Percentiles rank a stretch among this genome's conserved stretches.
phyloP scores from a whole-genome alignment of 257 asterid species.

The Leonotis leonurus region DNA sequence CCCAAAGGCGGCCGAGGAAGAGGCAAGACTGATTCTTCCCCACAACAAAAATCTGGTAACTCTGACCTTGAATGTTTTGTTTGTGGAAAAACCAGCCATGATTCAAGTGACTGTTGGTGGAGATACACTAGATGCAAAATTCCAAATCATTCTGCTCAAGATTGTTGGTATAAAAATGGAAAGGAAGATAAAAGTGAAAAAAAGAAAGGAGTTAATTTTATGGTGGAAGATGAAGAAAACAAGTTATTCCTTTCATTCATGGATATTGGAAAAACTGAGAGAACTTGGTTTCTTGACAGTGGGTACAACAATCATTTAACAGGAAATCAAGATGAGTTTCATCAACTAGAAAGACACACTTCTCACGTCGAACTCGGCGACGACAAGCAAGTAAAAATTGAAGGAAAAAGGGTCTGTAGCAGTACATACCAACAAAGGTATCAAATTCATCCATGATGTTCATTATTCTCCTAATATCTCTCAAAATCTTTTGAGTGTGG shows the following conservation, averaged over 20 bases:
- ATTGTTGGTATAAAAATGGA: background rate
- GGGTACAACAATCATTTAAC: no score
- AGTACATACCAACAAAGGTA: background rate
- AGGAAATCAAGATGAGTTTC: background rate
- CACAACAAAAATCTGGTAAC: background rate
- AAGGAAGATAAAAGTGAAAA: background rate
- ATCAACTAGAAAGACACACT: background rate
- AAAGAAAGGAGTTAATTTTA: background rate
- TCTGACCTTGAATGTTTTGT: background rate
- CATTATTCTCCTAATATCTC: background rate
- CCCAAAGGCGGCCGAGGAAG: background rate
- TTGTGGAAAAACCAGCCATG: background rate
- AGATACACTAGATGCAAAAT: background rate
- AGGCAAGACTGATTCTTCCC: background rate
- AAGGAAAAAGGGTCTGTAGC: background rate
- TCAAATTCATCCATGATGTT: background rate
- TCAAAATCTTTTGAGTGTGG: constrained; percentile 3
- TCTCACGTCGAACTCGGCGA: constrained; percentile 5
- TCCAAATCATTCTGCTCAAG: background rate
- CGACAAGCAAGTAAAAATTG: background rate
- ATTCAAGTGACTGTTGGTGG: background rate
- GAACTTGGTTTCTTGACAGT: background rate
- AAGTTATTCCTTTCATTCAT: background rate
- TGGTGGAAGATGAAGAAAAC: background rate
- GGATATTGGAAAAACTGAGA: background rate